These are phyloP conservation scores for Phlebiopsis flavidoalba DNA, from an alignment of 768 basidiomycete species.

Conservation along the genomic window DNA sequence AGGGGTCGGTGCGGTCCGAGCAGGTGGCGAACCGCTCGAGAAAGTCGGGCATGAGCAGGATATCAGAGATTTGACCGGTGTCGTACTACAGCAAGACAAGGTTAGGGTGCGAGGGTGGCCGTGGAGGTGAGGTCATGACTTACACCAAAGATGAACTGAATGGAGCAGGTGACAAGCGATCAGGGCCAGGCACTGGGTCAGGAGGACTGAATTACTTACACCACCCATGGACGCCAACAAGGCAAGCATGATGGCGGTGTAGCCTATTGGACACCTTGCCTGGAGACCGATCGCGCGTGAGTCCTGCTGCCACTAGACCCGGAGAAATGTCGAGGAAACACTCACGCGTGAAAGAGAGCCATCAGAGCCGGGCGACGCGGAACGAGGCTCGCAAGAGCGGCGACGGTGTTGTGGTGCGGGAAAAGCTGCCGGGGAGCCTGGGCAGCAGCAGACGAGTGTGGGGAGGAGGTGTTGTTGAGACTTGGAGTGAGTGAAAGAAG, in stretches of 20 bases:
- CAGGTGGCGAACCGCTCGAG: constrained; percentile 57
- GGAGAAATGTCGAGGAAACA: neutral
- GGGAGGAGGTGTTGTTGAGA: neutral
- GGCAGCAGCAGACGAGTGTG: neutral
- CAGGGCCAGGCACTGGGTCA: neutral
- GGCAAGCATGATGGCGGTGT: constrained; percentile 59
- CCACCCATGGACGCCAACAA: constrained; percentile 69
- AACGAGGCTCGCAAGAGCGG: neutral
- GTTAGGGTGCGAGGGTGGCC: neutral
- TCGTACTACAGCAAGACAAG: constrained; percentile 40
- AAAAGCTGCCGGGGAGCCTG: neutral
- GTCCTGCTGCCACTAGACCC: neutral
- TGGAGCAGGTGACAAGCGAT: neutral
- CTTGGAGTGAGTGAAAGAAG: neutral
- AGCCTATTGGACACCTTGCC: constrained; percentile 60
- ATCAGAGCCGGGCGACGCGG: constrained; percentile 10
- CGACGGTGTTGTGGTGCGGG: neutral
- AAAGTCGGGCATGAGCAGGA: constrained; percentile 70
- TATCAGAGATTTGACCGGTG: constrained; percentile 75
- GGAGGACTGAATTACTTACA: constrained; percentile 9
- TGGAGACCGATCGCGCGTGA: constrained; percentile 17
- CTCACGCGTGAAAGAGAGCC: constrained; percentile 27
- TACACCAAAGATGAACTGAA: constrained; percentile 47
- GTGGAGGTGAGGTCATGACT: constrained; percentile 2
- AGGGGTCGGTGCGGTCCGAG: constrained; percentile 29